phyloP scores from a whole-genome alignment of 2,329 filamentous ascomycete species.

The Nemania serpens region DNA sequence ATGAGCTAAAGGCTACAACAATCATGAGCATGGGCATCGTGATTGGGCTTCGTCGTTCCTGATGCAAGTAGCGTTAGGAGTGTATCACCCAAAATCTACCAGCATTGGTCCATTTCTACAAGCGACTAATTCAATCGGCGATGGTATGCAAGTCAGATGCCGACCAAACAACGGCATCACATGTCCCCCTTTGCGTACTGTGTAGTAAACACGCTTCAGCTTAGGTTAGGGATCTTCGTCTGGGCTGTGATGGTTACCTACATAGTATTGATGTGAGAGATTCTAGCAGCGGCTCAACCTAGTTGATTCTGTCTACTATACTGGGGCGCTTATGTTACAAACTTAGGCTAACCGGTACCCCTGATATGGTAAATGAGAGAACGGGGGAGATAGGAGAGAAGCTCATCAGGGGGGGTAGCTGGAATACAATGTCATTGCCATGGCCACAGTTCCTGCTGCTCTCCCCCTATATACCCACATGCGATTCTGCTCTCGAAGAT shows the following conservation, averaged over 20 bases:
- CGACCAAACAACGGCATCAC: background rate
- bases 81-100: background rate
- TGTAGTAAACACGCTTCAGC: background rate
- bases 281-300: no score
- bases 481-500: background rate
- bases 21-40: background rate
- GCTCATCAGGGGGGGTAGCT: background rate
- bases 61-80: background rate
- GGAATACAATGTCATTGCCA: slow-evolving; percentile 7
- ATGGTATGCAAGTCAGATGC: background rate
- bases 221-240: slow-evolving; percentile 3
- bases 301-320: background rate
- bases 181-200: background rate
- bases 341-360: background rate
- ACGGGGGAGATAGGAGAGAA: background rate
- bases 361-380: background rate
- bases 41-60: slow-evolving; percentile 2
- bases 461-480: background rate
- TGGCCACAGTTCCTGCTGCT: background rate
- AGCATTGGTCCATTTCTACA: background rate
- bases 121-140: background rate
- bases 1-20: slow-evolving; percentile 13
- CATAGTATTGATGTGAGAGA: no score
- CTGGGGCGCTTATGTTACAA: background rate
- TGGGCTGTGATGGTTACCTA: background rate